Evolutionary conservation across 768 basidiomycete genomes (phyloP).

Genomic region (Albatrellus ellisii): DNA sequence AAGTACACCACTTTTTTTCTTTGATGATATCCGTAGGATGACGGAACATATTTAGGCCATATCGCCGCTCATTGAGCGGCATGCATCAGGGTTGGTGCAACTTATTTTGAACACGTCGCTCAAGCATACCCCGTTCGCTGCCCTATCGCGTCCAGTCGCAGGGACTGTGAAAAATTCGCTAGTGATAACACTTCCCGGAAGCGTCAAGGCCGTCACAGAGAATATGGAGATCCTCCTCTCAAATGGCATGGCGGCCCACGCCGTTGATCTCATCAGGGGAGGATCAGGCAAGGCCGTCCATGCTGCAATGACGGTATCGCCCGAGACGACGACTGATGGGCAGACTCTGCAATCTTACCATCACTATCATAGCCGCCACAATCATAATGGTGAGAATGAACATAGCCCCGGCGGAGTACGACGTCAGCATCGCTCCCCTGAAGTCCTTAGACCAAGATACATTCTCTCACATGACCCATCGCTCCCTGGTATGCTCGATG

Average conservation of each 20-base stretch:
- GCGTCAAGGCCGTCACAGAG: constrained; percentile 75
- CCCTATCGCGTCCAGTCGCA: constrained; percentile 72
- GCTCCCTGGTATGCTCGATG: constrained; percentile 36
- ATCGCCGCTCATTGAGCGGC: constrained; percentile 47
- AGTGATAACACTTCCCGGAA: constrained; percentile 74
- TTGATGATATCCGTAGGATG: background rate
- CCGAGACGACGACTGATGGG: background rate
- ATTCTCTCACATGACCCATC: constrained; percentile 58
- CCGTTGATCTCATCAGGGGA: constrained; percentile 59
- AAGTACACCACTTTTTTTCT: constrained; percentile 31
- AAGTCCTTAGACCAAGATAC: constrained; percentile 40
- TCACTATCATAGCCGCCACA: constrained; percentile 19
- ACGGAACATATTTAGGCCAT: constrained; percentile 33
- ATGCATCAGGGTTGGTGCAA: constrained; percentile 62
- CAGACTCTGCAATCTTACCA: constrained; percentile 6
- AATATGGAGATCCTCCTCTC: constrained; percentile 51
- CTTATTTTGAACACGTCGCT: constrained; percentile 58
- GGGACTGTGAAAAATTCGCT: constrained; percentile 57
- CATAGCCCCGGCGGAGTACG: too few species aligned
- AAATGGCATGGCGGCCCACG: constrained; percentile 50
- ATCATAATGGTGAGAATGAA: constrained; percentile 25
- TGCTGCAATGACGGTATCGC: constrained; percentile 25
- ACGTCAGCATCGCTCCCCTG: too few species aligned
- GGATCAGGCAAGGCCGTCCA: constrained; percentile 53
- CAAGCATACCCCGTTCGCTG: constrained; percentile 64